Conservation (phyloP, 495 filamentous ascomycete species). For the Annulohypoxylon nitens region DNA sequence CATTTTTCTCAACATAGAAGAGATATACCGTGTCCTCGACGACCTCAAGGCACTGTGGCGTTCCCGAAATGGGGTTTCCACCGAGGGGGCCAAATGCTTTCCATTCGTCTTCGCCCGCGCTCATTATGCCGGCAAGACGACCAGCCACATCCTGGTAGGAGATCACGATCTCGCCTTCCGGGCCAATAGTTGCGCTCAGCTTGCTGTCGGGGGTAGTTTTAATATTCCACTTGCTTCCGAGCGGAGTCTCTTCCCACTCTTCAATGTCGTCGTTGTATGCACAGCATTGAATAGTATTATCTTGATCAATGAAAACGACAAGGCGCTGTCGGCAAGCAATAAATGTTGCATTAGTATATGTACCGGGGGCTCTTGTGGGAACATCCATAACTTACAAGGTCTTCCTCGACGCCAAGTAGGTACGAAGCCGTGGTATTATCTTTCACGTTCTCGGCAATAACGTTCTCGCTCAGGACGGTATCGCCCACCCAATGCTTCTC, state of each 20-base stretch:
- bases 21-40: slow-evolving; percentile 33
- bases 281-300: slow-evolving; percentile 31
- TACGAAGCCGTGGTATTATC: slow-evolving; percentile 40
- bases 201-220: slow-evolving; percentile 27
- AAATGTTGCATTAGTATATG: slow-evolving; percentile 1
- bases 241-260: slow-evolving; percentile 42
- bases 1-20: slow-evolving; percentile 42
- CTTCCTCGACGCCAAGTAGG: slow-evolving; percentile 12
- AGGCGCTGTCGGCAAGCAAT: slow-evolving; percentile 18
- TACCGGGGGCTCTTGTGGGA: background rate
- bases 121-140: slow-evolving; percentile 27
- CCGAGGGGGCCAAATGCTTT: slow-evolving; percentile 27
- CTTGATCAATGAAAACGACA: slow-evolving; percentile 35
- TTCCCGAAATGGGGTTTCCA: slow-evolving; percentile 27
- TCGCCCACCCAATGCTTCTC: slow-evolving; percentile 40
- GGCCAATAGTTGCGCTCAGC: slow-evolving; percentile 27
- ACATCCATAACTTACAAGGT: slow-evolving; percentile 11
- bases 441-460: slow-evolving; percentile 33
- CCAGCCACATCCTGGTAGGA: slow-evolving; percentile 37
- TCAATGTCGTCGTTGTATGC: slow-evolving; percentile 38
- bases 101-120: slow-evolving; percentile 19
- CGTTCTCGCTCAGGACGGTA: slow-evolving; percentile 22
- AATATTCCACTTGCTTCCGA: slow-evolving; percentile 34
- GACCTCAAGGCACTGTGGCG: slow-evolving; percentile 39
- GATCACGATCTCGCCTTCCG: slow-evolving; percentile 31